phyloP scores from a whole-genome alignment of 164 flowering plant genomes.

The Amborella trichopoda region DNA sequence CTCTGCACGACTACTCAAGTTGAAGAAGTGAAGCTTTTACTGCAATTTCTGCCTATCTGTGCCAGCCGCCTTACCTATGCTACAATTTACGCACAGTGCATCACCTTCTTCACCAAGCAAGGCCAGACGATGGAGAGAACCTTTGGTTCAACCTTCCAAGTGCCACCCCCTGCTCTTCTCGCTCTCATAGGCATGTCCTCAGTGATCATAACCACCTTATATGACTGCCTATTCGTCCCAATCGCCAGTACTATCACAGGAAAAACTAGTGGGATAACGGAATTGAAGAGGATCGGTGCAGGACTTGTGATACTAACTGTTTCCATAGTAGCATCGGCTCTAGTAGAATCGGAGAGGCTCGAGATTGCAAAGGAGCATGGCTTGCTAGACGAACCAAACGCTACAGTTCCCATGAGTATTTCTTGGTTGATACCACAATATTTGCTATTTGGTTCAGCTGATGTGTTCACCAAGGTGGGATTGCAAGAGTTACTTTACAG shows the following conservation, averaged over 20 bases:
- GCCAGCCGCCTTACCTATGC: conserved; percentile 1
- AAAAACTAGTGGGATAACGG: conserved; percentile 1
- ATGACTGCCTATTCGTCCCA: conserved; percentile 3
- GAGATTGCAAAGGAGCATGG: conserved; percentile 2
- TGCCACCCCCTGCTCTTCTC: conserved; percentile 3
- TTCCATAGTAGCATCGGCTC: conserved; percentile 6
- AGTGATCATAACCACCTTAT: not conserved
- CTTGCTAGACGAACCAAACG: not conserved
- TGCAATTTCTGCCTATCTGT: conserved; percentile 3
- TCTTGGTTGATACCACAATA: conserved; percentile 8
- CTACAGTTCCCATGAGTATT: conserved; percentile 2
- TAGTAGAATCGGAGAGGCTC: conserved; percentile 6
- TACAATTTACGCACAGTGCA: not conserved
- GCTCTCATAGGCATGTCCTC: not conserved
- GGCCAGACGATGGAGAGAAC: not conserved
- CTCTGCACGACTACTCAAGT: conserved; percentile 2
- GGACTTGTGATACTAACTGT: not conserved
- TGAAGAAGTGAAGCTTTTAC: conserved; percentile 2
- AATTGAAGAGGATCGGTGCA: conserved; percentile 3
- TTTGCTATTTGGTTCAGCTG: not conserved
- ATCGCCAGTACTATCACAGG: not conserved
- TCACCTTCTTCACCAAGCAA: conserved; percentile 3
- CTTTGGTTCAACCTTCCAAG: not conserved
- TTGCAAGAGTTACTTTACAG: conserved; percentile 9
- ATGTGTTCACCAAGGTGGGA: conserved; percentile 7